Evolutionary conservation across 2,329 filamentous ascomycete genomes (phyloP).

Genomic region (Ascochyta pisi): DNA sequence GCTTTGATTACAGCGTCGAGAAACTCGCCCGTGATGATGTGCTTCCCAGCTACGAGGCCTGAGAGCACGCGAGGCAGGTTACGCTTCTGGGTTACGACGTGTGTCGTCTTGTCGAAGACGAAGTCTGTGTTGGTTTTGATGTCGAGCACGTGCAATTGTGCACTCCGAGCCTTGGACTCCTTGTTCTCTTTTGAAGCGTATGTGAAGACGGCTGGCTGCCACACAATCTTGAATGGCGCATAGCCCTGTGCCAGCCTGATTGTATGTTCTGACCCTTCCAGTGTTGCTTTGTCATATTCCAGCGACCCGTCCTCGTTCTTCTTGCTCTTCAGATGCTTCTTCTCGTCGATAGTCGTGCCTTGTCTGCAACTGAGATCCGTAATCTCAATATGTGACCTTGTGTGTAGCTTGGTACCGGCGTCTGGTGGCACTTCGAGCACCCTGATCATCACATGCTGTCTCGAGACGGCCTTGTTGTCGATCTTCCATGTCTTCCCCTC

Average conservation of each 20-base stretch:
- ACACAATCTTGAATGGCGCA: constrained; percentile 72
- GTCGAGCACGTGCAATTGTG: constrained; percentile 80
- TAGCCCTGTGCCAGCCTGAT: constrained; percentile 77
- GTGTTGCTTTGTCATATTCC: constrained; percentile 31
- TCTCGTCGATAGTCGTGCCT: constrained; percentile 79
- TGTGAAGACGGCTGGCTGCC: constrained; percentile 81
- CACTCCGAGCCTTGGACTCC: constrained; percentile 58
- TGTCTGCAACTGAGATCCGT: constrained; percentile 81
- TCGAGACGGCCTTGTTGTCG: constrained; percentile 81
- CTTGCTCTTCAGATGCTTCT: constrained; percentile 67
- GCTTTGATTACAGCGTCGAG: constrained; percentile 74
- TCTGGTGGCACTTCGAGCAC: constrained; percentile 70
- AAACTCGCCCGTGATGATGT: constrained; percentile 76
- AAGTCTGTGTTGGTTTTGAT: constrained; percentile 84
- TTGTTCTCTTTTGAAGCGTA: constrained; percentile 76
- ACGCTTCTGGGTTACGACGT: constrained; percentile 86
- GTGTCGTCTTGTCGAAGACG: constrained; percentile 74
- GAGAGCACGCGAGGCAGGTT: constrained; percentile 89
- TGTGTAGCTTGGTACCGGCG: constrained; percentile 69
- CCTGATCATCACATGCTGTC: constrained; percentile 83
- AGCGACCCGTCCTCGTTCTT: constrained; percentile 50
- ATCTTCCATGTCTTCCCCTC: constrained; percentile 61
- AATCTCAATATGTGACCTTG: constrained; percentile 73
- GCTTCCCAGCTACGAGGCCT: constrained; percentile 80
- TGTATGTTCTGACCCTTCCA: constrained; percentile 58